These are phyloP conservation scores for Hymenoscyphus repandus DNA, from an alignment of 2,329 filamentous ascomycete species.

Conservation along the genomic window DNA sequence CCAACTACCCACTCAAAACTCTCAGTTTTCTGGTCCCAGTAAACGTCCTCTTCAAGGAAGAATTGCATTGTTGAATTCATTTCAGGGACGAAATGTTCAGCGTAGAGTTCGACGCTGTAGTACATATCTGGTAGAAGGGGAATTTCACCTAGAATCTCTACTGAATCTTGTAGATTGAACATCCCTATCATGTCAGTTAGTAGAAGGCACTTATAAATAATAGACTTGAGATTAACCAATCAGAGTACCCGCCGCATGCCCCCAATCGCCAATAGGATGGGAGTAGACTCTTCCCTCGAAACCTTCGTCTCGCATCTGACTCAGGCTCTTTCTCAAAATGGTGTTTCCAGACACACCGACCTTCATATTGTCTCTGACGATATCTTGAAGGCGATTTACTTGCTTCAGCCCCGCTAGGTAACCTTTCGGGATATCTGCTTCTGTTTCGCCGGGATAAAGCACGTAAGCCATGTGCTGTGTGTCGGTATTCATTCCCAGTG, in stretches of 20 bases:
- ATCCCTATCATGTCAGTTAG: constrained; percentile 34
- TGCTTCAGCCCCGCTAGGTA: constrained; percentile 40
- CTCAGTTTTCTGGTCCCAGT: constrained; percentile 36
- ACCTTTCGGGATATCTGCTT: constrained; percentile 37
- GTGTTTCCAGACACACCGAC: constrained; percentile 41
- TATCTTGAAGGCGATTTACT: constrained; percentile 44
- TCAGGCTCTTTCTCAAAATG: constrained; percentile 36
- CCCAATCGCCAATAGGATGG: constrained; percentile 47
- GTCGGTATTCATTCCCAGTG: constrained; percentile 43
- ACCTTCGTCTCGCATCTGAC: constrained; percentile 39
- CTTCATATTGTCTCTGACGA: constrained; percentile 40
- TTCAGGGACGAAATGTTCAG: constrained; percentile 43
- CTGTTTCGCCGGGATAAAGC: constrained; percentile 38
- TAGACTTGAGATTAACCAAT: constrained; percentile 34
- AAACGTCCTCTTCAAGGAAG: constrained; percentile 46
- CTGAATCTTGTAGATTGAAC: constrained; percentile 44
- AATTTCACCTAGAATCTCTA: constrained; percentile 42
- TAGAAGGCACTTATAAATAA: background rate
- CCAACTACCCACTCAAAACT: constrained; percentile 46
- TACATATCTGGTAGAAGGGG: constrained; percentile 41
- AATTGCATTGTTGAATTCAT: constrained; percentile 40
- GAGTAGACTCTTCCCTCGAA: constrained; percentile 45
- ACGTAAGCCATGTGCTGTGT: constrained; percentile 48
- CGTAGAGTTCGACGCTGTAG: constrained; percentile 47
- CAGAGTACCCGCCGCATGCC: constrained; percentile 43